phyloP scores from a whole-genome alignment of 768 basidiomycete genomes.

The Terana coerulea region DNA sequence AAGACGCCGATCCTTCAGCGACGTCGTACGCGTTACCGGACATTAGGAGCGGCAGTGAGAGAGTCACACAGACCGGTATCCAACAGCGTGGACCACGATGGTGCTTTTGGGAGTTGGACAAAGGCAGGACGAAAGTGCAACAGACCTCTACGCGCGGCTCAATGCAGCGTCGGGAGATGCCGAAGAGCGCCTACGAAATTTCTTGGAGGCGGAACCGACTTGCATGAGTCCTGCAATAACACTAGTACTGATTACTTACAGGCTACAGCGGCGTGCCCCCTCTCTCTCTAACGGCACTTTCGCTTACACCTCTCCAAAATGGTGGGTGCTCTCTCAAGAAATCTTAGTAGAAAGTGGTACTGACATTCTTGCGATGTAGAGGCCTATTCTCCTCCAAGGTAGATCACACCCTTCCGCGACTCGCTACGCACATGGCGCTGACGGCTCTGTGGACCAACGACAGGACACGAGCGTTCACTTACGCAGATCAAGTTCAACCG shows the following conservation, averaged over 20 bases:
- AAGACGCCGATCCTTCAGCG: neutral
- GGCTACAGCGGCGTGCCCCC: neutral
- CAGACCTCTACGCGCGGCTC: too few relatives aligned
- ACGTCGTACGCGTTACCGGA: too few relatives aligned
- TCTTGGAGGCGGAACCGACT: slow-evolving; percentile 10
- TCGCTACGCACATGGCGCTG: neutral
- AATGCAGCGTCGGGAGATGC: slow-evolving; percentile 11
- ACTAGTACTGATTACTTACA: neutral
- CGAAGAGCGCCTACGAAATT: slow-evolving; percentile 13
- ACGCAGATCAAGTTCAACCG: slow-evolving; percentile 97
- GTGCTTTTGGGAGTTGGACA: too few relatives aligned
- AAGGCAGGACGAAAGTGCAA: too few relatives aligned
- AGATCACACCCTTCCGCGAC: neutral
- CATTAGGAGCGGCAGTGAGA: too few relatives aligned
- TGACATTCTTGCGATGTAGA: slow-evolving; percentile 17
- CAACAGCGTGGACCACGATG: too few relatives aligned
- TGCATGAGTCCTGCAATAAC: too few relatives aligned
- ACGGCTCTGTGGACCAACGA: slow-evolving; percentile 7
- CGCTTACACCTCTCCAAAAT: slow-evolving; percentile 15
- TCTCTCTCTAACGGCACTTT: neutral
- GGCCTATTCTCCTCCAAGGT: slow-evolving; percentile 36
- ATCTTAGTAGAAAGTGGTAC: neutral
- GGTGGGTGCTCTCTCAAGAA: slow-evolving; percentile 4
- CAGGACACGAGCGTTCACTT: slow-evolving; percentile 95
- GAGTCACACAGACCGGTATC: too few relatives aligned